Conservation (phyloP, 2,329 filamentous ascomycete species). For the Alternaria sp. region DNA sequence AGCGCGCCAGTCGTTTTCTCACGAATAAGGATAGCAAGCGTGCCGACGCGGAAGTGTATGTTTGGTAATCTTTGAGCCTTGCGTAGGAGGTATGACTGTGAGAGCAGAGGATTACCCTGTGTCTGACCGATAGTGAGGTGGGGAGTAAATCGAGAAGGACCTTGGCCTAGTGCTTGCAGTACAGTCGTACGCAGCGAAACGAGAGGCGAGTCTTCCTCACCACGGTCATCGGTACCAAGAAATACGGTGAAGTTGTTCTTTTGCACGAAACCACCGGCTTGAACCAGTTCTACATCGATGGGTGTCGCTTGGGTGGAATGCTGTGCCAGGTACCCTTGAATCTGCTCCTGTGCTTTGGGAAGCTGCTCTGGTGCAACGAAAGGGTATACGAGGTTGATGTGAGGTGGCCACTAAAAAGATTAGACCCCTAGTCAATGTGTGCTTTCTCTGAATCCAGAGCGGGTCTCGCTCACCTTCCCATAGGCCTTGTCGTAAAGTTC, state of each 20-base stretch:
- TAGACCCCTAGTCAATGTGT: not conserved
- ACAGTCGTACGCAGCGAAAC: slow-evolving; percentile 22
- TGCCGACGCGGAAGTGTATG: slow-evolving; percentile 57
- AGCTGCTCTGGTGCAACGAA: slow-evolving; percentile 63
- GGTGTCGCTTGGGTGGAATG: not conserved
- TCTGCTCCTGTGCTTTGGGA: slow-evolving; percentile 50
- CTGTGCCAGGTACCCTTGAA: slow-evolving; percentile 46
- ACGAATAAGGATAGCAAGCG: slow-evolving; percentile 62
- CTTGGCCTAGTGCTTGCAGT: slow-evolving; percentile 35
- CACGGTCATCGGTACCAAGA: slow-evolving; percentile 19
- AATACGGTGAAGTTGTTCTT: slow-evolving; percentile 57
- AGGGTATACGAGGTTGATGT: slow-evolving; percentile 71
- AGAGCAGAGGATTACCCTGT: slow-evolving; percentile 52
- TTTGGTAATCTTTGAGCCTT: slow-evolving; percentile 60
- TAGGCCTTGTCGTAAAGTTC: slow-evolving; percentile 68
- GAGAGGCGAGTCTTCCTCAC: slow-evolving; percentile 12
- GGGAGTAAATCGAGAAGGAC: slow-evolving; percentile 35
- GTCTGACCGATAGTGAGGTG: slow-evolving; percentile 70
- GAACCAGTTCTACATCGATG: slow-evolving; percentile 42
- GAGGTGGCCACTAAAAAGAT: slow-evolving; percentile 63
- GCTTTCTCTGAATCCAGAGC: not conserved
- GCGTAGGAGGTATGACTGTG: slow-evolving; percentile 60
- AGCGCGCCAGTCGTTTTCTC: slow-evolving; percentile 45
- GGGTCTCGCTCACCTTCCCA: slow-evolving; percentile 41
- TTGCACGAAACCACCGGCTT: slow-evolving; percentile 58